Evolutionary conservation across 176 grass and related monocot species (phyloP).

Genomic region (Musa beccarii): DNA sequence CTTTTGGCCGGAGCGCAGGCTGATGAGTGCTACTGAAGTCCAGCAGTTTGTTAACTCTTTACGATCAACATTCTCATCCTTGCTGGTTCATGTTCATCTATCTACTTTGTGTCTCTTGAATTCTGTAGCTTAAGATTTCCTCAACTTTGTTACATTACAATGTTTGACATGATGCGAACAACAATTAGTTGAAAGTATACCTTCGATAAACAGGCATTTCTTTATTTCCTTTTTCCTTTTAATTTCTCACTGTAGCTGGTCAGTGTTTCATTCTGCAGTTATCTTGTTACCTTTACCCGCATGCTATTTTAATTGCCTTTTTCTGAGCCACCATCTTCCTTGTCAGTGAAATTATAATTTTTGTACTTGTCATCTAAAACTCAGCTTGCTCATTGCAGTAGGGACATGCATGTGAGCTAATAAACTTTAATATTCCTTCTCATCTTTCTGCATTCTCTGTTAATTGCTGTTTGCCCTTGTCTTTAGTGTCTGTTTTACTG

Average conservation of each 20-base stretch:
- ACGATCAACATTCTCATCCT: constrained; percentile 65
- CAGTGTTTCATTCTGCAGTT: background rate
- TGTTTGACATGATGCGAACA: background rate
- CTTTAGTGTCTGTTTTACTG: background rate
- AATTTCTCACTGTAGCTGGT: background rate
- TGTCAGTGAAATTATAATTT: background rate
- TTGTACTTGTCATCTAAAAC: background rate
- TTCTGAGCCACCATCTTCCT: background rate
- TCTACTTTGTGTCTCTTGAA: background rate
- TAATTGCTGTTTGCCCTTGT: background rate
- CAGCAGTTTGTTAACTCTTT: constrained; percentile 60
- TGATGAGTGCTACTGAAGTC: constrained; percentile 54
- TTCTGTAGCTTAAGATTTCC: background rate
- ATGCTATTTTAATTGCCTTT: background rate
- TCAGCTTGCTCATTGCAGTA: too few relatives aligned
- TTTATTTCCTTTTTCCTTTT: background rate
- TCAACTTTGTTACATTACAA: background rate
- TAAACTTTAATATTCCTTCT: too few relatives aligned
- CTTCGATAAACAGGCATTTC: background rate
- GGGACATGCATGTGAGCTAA: too few relatives aligned
- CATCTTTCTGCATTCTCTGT: background rate
- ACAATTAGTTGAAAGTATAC: background rate
- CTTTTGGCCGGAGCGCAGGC: constrained; percentile 44
- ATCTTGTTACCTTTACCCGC: background rate
- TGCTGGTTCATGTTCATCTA: constrained; percentile 46